Conservation (phyloP, 2,329 filamentous ascomycete species). For the Dissoconium aciculare region DNA sequence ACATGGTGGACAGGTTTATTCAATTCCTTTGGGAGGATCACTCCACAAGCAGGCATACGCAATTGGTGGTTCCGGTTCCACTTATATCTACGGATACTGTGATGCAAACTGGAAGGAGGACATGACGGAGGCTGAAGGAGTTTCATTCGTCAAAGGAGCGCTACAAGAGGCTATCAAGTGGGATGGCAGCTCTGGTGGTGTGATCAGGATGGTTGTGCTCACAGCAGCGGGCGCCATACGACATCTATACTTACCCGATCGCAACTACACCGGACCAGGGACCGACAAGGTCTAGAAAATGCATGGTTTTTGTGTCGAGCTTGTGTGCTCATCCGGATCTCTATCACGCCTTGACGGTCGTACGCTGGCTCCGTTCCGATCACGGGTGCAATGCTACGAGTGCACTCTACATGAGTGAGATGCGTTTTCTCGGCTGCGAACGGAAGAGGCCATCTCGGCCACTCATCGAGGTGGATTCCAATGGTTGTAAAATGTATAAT, state of each 20-base stretch:
- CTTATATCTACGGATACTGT: constrained; percentile 98
- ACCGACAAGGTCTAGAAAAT: constrained; percentile 23
- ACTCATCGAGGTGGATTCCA: no score
- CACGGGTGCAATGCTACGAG: no score
- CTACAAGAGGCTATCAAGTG: constrained; percentile 94
- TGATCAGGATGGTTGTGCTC: constrained; percentile 94
- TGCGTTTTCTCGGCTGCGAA: no score
- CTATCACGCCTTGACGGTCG: neutral
- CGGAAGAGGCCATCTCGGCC: no score
- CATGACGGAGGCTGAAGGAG: constrained; percentile 84
- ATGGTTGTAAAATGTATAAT: no score
- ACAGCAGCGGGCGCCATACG: constrained; percentile 78
- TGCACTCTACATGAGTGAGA: no score
- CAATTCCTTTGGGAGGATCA: constrained; percentile 87
- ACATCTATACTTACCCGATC: constrained; percentile 91
- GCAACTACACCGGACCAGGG: constrained; percentile 64
- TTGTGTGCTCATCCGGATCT: no score
- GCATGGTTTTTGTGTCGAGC: no score
- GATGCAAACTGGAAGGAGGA: constrained; percentile 89
- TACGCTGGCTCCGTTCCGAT: no score
- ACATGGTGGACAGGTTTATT: constrained; percentile 94
- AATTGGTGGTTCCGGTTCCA: constrained; percentile 91
- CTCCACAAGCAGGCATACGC: constrained; percentile 94
- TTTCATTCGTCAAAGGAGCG: constrained; percentile 83
- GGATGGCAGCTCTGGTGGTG: constrained; percentile 96